Conservation (phyloP, 2,329 filamentous ascomycete genomes). For the Arthrobotrys sphaeroides region DNA sequence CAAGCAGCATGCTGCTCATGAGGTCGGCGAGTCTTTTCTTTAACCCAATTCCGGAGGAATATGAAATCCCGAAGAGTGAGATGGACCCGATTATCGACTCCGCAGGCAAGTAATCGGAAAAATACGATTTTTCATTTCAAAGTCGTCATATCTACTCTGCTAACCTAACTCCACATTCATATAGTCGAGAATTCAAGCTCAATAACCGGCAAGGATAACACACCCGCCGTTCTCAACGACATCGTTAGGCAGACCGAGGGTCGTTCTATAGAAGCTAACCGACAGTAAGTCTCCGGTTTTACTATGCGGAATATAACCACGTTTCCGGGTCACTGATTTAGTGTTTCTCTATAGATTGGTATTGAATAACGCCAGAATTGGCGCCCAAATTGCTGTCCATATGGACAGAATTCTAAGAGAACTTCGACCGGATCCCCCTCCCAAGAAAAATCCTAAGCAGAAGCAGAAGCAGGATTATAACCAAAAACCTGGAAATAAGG, state of each 20-base stretch:
- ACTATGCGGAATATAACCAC: not conserved
- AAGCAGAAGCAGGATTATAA: no score
- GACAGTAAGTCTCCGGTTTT: constrained; percentile 62
- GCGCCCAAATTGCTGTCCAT: constrained; percentile 72
- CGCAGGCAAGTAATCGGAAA: constrained; percentile 67
- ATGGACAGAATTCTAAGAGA: constrained; percentile 59
- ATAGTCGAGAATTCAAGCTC: constrained; percentile 67
- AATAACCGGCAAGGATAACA: constrained; percentile 78
- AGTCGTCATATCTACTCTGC: not conserved
- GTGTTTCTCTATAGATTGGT: constrained; percentile 64
- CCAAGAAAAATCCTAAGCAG: not conserved
- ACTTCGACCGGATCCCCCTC: no score
- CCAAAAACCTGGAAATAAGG: no score
- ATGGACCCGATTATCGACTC: constrained; percentile 76
- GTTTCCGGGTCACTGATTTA: not conserved
- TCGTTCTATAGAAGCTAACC: constrained; percentile 78
- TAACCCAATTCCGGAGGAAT: constrained; percentile 80
- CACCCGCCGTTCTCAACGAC: constrained; percentile 80
- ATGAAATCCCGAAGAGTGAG: constrained; percentile 74
- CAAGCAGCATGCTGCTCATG: constrained; percentile 75
- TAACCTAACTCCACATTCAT: not conserved
- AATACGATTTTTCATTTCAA: not conserved
- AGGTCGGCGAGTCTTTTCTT: constrained; percentile 85
- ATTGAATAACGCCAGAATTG: constrained; percentile 72
- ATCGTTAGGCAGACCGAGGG: constrained; percentile 81